These are phyloP conservation scores for Syzygium aqueum DNA, from an alignment of 345 rosid genomes.

Conservation along the genomic window DNA sequence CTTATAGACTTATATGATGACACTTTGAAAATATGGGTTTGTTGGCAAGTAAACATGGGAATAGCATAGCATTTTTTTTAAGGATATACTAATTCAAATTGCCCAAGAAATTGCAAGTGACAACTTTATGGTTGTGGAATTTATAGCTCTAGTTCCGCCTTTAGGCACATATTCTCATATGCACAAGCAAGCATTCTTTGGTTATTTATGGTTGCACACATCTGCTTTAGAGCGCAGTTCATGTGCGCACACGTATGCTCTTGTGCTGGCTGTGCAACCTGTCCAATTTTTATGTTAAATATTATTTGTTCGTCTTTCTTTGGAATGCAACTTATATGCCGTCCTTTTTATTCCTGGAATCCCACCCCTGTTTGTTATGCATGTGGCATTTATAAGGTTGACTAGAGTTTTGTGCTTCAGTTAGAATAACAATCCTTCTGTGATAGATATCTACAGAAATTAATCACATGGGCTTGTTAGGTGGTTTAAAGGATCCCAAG, in stretches of 20 bases:
- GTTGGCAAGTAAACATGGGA: not conserved
- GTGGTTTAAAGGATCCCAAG: not conserved
- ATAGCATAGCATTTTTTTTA: not conserved
- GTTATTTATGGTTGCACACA: not conserved
- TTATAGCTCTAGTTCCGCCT: not conserved
- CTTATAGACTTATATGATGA: rapidly evolving
- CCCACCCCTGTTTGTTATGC: not conserved
- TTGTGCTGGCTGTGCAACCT: not conserved
- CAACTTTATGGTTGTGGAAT: not conserved
- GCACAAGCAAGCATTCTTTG: not conserved
- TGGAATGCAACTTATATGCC: not conserved
- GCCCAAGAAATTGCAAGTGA: not conserved
- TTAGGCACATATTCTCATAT: not conserved
- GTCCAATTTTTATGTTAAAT: not conserved
- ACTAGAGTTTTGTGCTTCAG: not conserved
- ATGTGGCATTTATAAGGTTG: not conserved
- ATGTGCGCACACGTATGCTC: not conserved
- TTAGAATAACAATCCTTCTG: not conserved
- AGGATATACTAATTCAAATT: not conserved
- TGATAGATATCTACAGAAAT: not conserved
- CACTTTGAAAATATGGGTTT: not conserved
- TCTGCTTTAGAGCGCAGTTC: not conserved
- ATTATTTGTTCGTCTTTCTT: not conserved
- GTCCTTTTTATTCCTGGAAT: not conserved
- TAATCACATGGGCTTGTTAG: not conserved